Evolutionary conservation across 2,329 filamentous ascomycete species (phyloP), one percentile per base, ranked within the genome.

Genomic region (Triangularia setosa): DNA sequence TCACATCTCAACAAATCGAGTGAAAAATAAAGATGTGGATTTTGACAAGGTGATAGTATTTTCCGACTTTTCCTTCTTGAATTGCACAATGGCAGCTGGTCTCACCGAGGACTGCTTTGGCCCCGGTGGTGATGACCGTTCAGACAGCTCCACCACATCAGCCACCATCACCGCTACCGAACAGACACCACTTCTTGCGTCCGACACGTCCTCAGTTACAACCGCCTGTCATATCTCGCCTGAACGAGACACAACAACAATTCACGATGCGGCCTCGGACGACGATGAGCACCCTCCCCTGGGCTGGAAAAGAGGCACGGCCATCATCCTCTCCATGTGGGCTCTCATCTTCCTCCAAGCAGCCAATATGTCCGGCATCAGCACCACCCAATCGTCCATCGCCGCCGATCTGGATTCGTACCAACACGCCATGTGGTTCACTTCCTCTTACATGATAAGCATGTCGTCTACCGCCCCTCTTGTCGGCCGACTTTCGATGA

Each of bases 281-380:
- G 27, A n/a, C 12, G 52, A 62, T 18, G 69, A 73, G 62, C 61
- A 70, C 63, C 61, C 68, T 64, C 59, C 68, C 1, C 71, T 78
- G 40, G 68, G 74, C 9, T 62, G 70, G 12, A 65, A 71, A 11
- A 75, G 83, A 58, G 79, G 74, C 7, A 52, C 78, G 2, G 77
- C 81, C 53, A 83, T 89, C 61, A 76, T 81, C 14, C 66, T 81
- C 52, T 86, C 82, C 67, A 78, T 86, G 69, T 85, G 83, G 72
- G 72, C 82, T 1, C 76, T 88, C 58, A 84, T 88, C 27, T 88
- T 88, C 69, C 73, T 88, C 16, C 84, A 87, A 79, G 83, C 83
- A 5, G 79, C 84, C 67, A 95, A 95, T 72, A 91, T 93, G 77
- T 91, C 88, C 12, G 87, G 92, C 69, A 88, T 96, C 73, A 91